A percentile compares a stretch with the other conserved stretches of the same genome.
Conservation (phyloP, 106 monocot genomes). For the Dendrobium chrysotoxum region DNA sequence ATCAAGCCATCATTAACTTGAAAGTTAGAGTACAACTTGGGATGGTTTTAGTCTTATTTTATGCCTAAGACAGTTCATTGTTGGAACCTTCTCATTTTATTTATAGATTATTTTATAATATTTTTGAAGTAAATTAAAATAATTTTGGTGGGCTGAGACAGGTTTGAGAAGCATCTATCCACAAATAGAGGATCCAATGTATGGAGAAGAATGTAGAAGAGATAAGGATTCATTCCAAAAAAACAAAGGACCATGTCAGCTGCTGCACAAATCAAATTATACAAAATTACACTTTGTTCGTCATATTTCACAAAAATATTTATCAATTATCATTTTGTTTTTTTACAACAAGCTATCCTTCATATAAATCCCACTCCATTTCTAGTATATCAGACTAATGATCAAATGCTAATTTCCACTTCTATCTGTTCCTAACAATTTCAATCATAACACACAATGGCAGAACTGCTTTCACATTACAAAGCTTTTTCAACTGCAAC, state of each 20-base stretch:
- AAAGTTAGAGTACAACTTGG: no score
- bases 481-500: background rate
- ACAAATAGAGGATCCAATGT: no score
- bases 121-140: no score
- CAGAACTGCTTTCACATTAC: background rate
- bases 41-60: no score
- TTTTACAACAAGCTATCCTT: slow-evolving; percentile 3
- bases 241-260: background rate
- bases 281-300: background rate
- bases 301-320: slow-evolving; percentile 11
- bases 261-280: background rate
- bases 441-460: background rate
- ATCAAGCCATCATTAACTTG: no score
- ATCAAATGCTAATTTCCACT: background rate
- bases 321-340: background rate
- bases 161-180: no score
- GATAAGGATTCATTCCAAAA: no score
- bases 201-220: no score
- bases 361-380: slow-evolving; percentile 5
- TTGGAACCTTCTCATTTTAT: no score
- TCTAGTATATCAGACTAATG: slow-evolving; percentile 1
- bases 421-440: background rate
- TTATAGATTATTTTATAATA: no score
- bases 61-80: no score
- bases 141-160: no score